These are phyloP conservation scores for Fusarium sarcochroum DNA, from an alignment of 2,329 filamentous ascomycete genomes.

Conservation along the genomic window DNA sequence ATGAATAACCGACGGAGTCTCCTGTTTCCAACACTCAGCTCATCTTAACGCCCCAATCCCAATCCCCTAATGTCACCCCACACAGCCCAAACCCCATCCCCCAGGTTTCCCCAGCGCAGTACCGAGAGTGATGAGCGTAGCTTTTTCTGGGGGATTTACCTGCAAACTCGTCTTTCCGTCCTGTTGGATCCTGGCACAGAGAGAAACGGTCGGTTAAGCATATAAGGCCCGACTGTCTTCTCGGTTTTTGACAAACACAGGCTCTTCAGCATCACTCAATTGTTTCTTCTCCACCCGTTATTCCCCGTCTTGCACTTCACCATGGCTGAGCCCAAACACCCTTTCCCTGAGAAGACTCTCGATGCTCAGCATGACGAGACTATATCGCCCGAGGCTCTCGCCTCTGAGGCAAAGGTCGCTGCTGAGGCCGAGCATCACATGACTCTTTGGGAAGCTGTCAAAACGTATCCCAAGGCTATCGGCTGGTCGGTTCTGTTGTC, in stretches of 20 bases:
- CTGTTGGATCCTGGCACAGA: constrained; percentile 5
- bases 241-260: neutral
- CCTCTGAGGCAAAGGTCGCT: constrained; percentile 58
- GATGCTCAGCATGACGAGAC: constrained; percentile 48
- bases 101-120: constrained; percentile 36
- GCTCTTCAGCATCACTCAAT: neutral
- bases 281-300: neutral
- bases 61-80: constrained; percentile 26
- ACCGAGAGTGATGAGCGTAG: constrained; percentile 9
- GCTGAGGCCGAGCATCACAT: constrained; percentile 59
- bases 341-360: constrained; percentile 36
- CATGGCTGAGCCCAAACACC: constrained; percentile 45
- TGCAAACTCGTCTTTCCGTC: neutral
- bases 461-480: constrained; percentile 62
- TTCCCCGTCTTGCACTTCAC: neutral
- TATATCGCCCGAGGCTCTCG: constrained; percentile 44
- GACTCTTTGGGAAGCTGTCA: constrained; percentile 57
- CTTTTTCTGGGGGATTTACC: constrained; percentile 15
- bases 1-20: constrained; percentile 14
- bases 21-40: constrained; percentile 8
- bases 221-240: constrained; percentile 20
- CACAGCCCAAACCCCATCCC: constrained; percentile 16
- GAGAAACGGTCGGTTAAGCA: neutral
- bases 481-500: constrained; percentile 63
- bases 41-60: constrained; percentile 19